A percentile compares a stretch with the other conserved stretches of the same genome.
Conservation (phyloP, 306 rosid genomes). For the Vachellia collinsii region DNA sequence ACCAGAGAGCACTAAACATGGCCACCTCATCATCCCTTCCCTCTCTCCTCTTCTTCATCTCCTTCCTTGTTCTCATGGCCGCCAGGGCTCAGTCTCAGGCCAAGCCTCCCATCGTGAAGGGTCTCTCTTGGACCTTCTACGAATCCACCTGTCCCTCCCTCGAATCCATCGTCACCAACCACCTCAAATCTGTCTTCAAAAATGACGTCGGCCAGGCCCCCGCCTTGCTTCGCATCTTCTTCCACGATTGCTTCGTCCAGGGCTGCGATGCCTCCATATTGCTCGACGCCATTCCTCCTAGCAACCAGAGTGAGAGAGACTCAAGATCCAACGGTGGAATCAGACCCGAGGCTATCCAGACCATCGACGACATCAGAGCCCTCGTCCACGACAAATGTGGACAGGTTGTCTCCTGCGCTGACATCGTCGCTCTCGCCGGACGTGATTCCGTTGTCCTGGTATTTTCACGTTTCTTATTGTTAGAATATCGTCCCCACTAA, state of each 20-base stretch:
- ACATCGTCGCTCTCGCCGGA: slow-evolving; percentile 61
- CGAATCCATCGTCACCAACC: slow-evolving; percentile 50
- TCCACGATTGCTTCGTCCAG: slow-evolving; percentile 85
- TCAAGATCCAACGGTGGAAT: slow-evolving; percentile 47
- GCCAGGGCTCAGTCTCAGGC: slow-evolving; percentile 20
- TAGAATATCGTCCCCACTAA: too few species aligned
- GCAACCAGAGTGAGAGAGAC: slow-evolving; percentile 1
- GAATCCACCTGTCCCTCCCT: slow-evolving; percentile 49
- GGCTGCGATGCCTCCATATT: slow-evolving; percentile 73
- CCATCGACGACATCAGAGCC: slow-evolving; percentile 52
- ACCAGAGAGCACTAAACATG: slow-evolving; percentile 1
- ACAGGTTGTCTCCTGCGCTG: slow-evolving; percentile 62
- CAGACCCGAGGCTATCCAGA: slow-evolving; percentile 52
- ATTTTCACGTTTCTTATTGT: too few species aligned
- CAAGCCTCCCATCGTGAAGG: slow-evolving; percentile 38
- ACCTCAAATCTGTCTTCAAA: slow-evolving; percentile 54
- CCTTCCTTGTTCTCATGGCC: slow-evolving; percentile 33
- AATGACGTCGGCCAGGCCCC: slow-evolving; percentile 61
- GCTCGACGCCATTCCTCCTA: slow-evolving; percentile 41
- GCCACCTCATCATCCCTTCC: not conserved
- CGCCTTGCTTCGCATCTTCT: slow-evolving; percentile 62
- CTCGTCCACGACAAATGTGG: slow-evolving; percentile 58
- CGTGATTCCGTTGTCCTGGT: slow-evolving; percentile 56
- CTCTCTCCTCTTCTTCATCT: slow-evolving; percentile 35
- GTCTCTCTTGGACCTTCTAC: slow-evolving; percentile 59